Evolutionary conservation across 257 asterid genomes (phyloP), one percentile per base, ranked within the genome.

Genomic region (Nicotiana tabacum): DNA sequence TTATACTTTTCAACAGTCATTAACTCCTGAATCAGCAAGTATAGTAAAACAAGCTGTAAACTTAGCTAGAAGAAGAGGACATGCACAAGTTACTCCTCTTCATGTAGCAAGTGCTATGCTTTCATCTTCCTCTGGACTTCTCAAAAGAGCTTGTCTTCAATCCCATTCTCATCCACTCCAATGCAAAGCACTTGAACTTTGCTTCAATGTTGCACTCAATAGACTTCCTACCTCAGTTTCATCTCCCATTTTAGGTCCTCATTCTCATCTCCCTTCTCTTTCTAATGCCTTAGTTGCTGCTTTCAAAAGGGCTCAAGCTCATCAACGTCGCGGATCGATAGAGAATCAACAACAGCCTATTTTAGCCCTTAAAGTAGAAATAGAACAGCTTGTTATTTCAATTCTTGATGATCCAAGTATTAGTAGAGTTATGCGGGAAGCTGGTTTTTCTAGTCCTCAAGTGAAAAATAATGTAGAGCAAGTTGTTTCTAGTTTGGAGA

Each of bases 281-380:
- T 94, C 99, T 15, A 96, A 94, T 67, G 97, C 99, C n/a, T 91
- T 96, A n/a, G 93, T 96, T 0, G 99, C 98, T 0, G 98, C 98
- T 43, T 96, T 96, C 81, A 96, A 96, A 86, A 88, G 99, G 11
- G 99, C 99, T 2, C 98, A 96, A 83, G 98, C 99, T 18, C 96
- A 96, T 85, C 99, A 96, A 53, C 93, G 98, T 37, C 95, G 99
- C 0, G 97, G 96, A 66, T 91, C 97, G 0, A 64, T 90, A 0
- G 98, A 96, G 55, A 92, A 87, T 91, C 97, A 92, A 84, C 98
- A 94, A 77, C 98, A 93, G 82, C 91, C 98, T 58, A 90, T 92
- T 3, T 58, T 94, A 70, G 99, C 97, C 74, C 90, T 91, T 24
- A 94, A 94, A 72, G 94, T 95, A 5, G 99, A 94, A 85, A 81